phyloP scores from a whole-genome alignment of 108 stramenopile species.

The Cyclotella kingstonii region DNA sequence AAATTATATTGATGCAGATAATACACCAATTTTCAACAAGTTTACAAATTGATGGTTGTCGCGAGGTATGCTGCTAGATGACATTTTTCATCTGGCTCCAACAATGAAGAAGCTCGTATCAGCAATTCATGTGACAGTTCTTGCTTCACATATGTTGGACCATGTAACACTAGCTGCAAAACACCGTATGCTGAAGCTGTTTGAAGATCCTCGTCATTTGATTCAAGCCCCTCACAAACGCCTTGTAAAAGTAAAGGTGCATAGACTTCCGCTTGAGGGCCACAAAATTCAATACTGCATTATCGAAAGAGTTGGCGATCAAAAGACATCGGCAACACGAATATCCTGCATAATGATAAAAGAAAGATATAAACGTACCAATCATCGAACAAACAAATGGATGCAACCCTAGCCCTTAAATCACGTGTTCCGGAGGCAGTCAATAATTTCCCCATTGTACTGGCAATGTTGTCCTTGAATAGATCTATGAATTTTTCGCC shows the following conservation, averaged over 20 bases:
- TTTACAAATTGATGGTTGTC: no score
- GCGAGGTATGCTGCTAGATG: no score
- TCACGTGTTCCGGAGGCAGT: constrained; percentile 36
- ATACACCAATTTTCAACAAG: no score
- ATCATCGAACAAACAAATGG: constrained; percentile 80
- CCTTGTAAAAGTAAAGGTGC: constrained; percentile 48
- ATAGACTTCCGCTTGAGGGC: constrained; percentile 51
- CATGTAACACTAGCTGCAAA: constrained; percentile 66
- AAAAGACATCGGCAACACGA: no score
- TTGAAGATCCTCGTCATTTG: constrained; percentile 48
- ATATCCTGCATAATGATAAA: no score
- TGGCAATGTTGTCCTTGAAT: constrained; percentile 59
- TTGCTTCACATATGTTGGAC: constrained; percentile 37
- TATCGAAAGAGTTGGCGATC: no score
- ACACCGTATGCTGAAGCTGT: constrained; percentile 74
- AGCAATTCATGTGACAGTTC: constrained; percentile 17
- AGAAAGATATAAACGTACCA: no score
- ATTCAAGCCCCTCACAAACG: constrained; percentile 48
- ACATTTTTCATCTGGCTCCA: not conserved
- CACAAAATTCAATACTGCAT: constrained; percentile 72
- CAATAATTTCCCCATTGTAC: constrained; percentile 54
- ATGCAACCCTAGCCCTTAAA: constrained; percentile 59
- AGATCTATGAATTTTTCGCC: constrained; percentile 50
- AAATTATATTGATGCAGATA: no score
- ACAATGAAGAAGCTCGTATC: constrained; percentile 3